These are phyloP conservation scores for Oenanthe sinensis DNA, from an alignment of 129 eudicot genomes.

Conservation along the genomic window DNA sequence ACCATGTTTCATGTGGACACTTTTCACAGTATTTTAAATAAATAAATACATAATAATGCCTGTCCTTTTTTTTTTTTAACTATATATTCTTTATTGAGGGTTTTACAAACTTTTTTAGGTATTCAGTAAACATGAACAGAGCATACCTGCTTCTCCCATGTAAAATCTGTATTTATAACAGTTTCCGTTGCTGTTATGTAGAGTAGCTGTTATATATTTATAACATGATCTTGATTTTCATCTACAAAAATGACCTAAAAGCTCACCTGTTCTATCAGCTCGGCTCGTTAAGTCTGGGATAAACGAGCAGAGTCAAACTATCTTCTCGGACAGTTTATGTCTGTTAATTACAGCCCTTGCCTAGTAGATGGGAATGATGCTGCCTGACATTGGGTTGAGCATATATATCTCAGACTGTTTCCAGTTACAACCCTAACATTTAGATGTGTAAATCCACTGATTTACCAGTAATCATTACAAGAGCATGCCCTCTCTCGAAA, in stretches of 20 bases:
- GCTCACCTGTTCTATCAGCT: not conserved
- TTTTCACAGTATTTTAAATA: too few species aligned
- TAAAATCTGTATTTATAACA: too few species aligned
- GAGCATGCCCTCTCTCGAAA: conserved; percentile 51
- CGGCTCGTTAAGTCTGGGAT: not conserved
- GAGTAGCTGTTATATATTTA: too few species aligned
- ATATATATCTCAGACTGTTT: not conserved
- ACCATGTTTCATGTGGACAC: too few species aligned
- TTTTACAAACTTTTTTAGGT: too few species aligned
- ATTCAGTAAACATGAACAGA: too few species aligned
- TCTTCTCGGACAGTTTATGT: not conserved
- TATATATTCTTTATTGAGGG: too few species aligned
- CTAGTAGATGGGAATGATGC: not conserved
- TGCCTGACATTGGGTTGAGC: not conserved
- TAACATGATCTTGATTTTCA: too few species aligned
- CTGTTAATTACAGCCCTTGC: not conserved
- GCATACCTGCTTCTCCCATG: too few species aligned
- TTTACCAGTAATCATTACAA: conserved; percentile 68
- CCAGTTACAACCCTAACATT: not conserved
- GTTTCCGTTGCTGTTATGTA: too few species aligned
- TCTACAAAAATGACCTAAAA: not conserved
- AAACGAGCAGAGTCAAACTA: not conserved
- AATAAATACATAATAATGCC: too few species aligned
- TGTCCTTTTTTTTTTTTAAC: too few species aligned
- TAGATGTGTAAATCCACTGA: not conserved